Evolutionary conservation across 2,329 filamentous ascomycete species (phyloP).

Genomic region (Aspergillus cejpii): DNA sequence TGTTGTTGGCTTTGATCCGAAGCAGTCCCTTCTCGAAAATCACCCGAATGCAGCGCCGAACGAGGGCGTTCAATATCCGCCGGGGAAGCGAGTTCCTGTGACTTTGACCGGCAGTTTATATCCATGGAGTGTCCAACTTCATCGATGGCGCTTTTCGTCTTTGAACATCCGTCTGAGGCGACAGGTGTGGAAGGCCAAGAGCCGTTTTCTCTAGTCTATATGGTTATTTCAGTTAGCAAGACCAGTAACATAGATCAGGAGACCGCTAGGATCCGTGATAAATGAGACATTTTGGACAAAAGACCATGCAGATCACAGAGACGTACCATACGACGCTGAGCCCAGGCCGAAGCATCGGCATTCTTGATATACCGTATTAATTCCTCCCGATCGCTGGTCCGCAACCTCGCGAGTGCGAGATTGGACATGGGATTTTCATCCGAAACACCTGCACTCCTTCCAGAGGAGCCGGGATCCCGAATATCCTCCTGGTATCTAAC

Average conservation of each 20-base stretch:
- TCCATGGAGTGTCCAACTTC: slow-evolving; percentile 11
- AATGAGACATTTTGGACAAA: no score
- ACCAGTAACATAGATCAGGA: not conserved
- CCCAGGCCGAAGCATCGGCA: slow-evolving; percentile 68
- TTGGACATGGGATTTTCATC: slow-evolving; percentile 12
- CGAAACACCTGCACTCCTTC: slow-evolving; percentile 12
- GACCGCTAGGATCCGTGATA: not conserved
- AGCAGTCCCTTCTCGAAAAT: slow-evolving; percentile 48
- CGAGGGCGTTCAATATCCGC: slow-evolving; percentile 71
- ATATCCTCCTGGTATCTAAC: slow-evolving; percentile 10
- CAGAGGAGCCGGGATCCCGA: slow-evolving; percentile 7
- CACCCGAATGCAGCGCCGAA: slow-evolving; percentile 61
- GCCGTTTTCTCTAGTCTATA: not conserved
- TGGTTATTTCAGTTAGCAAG: not conserved
- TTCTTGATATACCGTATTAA: slow-evolving; percentile 80
- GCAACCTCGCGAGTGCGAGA: slow-evolving; percentile 16
- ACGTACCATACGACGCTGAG: slow-evolving; percentile 56
- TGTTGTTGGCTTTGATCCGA: slow-evolving; percentile 23
- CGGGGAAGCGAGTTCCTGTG: slow-evolving; percentile 47
- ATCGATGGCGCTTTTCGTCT: slow-evolving; percentile 7
- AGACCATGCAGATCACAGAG: no score
- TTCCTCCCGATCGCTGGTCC: slow-evolving; percentile 58
- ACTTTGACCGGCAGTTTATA: slow-evolving; percentile 27
- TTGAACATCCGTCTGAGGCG: slow-evolving; percentile 16
- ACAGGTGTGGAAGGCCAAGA: not conserved